Conservation (phyloP, 1,284 basidiomycete genomes). For the Fomes fomentarius region DNA sequence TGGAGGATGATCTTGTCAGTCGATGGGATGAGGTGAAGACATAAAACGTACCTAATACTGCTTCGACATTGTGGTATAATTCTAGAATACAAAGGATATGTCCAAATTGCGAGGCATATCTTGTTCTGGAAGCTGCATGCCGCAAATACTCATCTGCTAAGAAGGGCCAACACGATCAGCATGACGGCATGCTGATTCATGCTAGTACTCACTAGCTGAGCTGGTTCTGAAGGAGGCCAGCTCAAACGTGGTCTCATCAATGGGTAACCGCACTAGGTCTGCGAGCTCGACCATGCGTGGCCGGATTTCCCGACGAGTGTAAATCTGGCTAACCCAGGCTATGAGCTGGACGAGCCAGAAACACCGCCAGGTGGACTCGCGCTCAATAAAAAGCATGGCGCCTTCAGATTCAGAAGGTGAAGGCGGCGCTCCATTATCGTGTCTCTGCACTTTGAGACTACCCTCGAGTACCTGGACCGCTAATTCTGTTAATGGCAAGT, state of each 20-base stretch:
- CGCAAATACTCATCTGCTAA: constrained; percentile 62
- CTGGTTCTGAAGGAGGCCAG: constrained; percentile 61
- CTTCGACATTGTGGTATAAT: constrained; percentile 62
- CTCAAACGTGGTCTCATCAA: constrained; percentile 79
- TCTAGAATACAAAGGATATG: constrained; percentile 68
- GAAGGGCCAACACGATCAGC: background rate
- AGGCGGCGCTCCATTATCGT: constrained; percentile 56
- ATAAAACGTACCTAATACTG: constrained; percentile 31
- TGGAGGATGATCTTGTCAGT: background rate
- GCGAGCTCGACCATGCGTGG: constrained; percentile 49
- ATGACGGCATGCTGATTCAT: background rate
- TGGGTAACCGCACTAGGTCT: constrained; percentile 59
- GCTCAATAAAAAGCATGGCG: constrained; percentile 62
- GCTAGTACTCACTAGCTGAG: constrained; percentile 53
- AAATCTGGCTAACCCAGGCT: constrained; percentile 38
- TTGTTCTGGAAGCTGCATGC: constrained; percentile 58
- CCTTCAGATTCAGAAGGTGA: constrained; percentile 47
- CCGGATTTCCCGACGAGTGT: constrained; percentile 34
- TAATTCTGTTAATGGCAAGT: constrained; percentile 47
- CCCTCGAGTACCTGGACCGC: constrained; percentile 70
- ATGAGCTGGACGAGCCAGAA: constrained; percentile 75
- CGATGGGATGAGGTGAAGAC: background rate
- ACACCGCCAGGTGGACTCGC: constrained; percentile 71
- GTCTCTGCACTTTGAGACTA: constrained; percentile 60
- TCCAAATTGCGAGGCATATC: constrained; percentile 69